phyloP scores from a whole-genome alignment of 1,284 basidiomycete genomes.

The Cutaneotrichosporon sp. region DNA sequence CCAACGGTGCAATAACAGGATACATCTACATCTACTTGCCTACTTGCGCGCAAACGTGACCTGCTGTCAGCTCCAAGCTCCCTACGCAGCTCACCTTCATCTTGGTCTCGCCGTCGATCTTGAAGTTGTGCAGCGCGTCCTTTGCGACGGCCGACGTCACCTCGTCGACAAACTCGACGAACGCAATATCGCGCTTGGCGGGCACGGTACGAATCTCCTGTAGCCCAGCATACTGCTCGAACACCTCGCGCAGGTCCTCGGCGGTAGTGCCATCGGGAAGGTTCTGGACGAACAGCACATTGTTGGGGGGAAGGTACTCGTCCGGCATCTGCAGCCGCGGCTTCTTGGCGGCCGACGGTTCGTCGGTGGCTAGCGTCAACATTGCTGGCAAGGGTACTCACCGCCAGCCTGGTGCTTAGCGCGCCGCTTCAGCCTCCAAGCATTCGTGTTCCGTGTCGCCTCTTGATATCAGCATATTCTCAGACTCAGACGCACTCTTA shows the following conservation, averaged over 20 bases:
- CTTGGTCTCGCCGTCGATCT: conserved; percentile 61
- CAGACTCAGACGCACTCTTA: conserved; percentile 65
- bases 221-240: conserved; percentile 89
- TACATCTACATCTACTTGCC: conserved; percentile 9
- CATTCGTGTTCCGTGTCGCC: conserved; percentile 77
- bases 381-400: neutral
- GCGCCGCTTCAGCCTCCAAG: conserved; percentile 76
- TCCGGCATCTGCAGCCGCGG: conserved; percentile 92
- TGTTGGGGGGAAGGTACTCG: conserved; percentile 99
- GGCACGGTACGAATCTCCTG: conserved; percentile 95
- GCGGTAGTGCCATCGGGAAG: conserved; percentile 82
- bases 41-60: conserved; percentile 22
- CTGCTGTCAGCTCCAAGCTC: conserved; percentile 4
- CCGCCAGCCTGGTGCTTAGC: conserved; percentile 71
- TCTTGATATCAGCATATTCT: conserved; percentile 56
- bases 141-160: conserved; percentile 82
- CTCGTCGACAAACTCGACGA: conserved; percentile 93
- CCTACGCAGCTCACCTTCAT: conserved; percentile 15
- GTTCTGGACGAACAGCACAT: conserved; percentile 97
- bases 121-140: conserved; percentile 93
- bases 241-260: conserved; percentile 81
- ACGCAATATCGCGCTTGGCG: conserved; percentile 91
- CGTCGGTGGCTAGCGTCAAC: conserved; percentile 11
- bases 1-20: neutral
- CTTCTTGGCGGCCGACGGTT: conserved; percentile 35